A percentile compares a stretch with the other conserved stretches of the same genome.
These are phyloP conservation scores for Starmerella vitae DNA, from an alignment of 805 yeast genomes.

Conservation along the genomic window DNA sequence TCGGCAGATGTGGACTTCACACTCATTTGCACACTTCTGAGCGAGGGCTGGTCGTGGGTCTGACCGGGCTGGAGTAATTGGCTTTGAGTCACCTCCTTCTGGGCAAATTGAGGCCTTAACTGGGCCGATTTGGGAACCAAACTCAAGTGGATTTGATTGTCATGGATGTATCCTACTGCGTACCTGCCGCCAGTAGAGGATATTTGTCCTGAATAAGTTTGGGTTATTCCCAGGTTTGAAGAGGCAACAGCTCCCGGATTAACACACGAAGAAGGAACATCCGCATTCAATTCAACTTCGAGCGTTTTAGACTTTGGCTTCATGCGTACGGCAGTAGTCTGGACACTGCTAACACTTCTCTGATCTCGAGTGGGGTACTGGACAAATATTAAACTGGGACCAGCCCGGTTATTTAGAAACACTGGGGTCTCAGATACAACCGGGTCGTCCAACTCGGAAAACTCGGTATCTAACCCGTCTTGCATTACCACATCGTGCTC, in stretches of 20 bases:
- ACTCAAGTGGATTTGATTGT: conserved; percentile 38
- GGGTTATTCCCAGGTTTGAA: conserved; percentile 26
- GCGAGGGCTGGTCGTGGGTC: conserved; percentile 16
- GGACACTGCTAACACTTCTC: background rate
- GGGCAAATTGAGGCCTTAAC: conserved; percentile 66
- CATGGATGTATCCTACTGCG: conserved; percentile 31
- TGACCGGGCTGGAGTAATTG: conserved; percentile 3
- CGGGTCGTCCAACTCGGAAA: too few species aligned
- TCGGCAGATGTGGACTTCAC: conserved; percentile 49
- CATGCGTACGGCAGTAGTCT: conserved; percentile 30
- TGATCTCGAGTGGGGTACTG: conserved; percentile 48
- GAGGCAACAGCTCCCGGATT: conserved; percentile 30
- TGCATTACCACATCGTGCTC: background rate
- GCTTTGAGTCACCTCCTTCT: conserved; percentile 28
- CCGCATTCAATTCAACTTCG: conserved; percentile 66
- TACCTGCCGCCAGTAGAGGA: conserved; percentile 24
- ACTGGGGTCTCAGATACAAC: conserved; percentile 48
- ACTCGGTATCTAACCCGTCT: too few species aligned
- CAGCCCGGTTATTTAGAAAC: conserved; percentile 28
- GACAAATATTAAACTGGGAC: conserved; percentile 31
- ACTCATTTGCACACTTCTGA: conserved; percentile 63
- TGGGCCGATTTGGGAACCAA: conserved; percentile 61
- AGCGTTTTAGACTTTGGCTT: conserved; percentile 52
- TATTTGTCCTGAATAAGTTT: conserved; percentile 60
- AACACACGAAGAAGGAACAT: conserved; percentile 46